Evolutionary conservation across 2,329 filamentous ascomycete species (phyloP), one percentile per base, ranked within the genome.

Genomic region (Leptoxyphium fumago): DNA sequence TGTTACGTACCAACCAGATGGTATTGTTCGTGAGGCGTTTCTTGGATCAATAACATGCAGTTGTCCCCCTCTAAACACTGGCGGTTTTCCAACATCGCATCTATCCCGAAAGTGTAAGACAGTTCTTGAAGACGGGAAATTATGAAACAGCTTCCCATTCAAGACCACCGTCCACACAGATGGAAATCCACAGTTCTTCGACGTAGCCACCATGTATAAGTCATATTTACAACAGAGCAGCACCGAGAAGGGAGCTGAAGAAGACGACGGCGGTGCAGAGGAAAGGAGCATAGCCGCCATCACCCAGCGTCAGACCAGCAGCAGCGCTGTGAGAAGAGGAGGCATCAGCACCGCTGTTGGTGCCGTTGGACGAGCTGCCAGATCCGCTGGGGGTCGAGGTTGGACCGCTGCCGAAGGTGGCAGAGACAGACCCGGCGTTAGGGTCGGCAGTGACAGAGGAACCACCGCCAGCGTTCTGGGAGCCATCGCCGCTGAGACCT

Each of bases 401-500:
- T 21, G 44, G 29, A 29, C 45, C 42, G 39, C 47, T 43, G 21
- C 50, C 47, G 26, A 50, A 50, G 39, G 60, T 60, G 13, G 62
- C 54, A 28, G 62, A 68, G 41, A 69, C 65, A 30, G 61, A 60
- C 48, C 73, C 73, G 41, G 68, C 69, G 49, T 68, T 70, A 49
- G 73, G 62, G 43, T 65, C 60, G 29, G 73, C 68, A 46, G 68
- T 71, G 28, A 61, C 64, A 40, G 68, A 62, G 43, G 69, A 69
- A 30, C 60, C 55, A 46, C 69, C 67, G 43, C 75, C 75, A 29
- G 73, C 62, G 46, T 69, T 66, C 64, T 78, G 75, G 48, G 68
- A 73, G 29, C 77, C 77, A 46, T 60, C 44, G 40, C 76, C 77
- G 10, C 45, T 48, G 50, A 80, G 73, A 55, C 77, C 77, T 21